Evolutionary conservation across 2,329 filamentous ascomycete species (phyloP), one percentile per base, ranked within the genome.

Genomic region (Claviceps cyperi): DNA sequence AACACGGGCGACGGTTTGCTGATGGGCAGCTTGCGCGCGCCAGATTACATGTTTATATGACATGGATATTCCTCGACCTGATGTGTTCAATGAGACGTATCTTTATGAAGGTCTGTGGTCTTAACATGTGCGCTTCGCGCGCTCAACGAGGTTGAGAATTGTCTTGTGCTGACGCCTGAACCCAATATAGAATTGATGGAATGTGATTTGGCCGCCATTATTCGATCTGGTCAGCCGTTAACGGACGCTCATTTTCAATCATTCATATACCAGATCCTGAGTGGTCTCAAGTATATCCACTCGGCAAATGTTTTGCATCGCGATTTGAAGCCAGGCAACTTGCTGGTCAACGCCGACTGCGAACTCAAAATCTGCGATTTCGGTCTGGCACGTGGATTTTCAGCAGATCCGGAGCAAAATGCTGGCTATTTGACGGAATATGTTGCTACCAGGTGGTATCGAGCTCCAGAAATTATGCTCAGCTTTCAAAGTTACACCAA

Each of bases 401-500:
- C 90, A 3, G 83, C 95, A 62, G 91, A 97, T 58, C 92, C 92
- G 1, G 88, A 98, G 67, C 91, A 98, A 71, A 97, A 97, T 65
- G 92, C 92, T 17, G 92, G 92, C 21, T 98, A 97, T 70, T 97
- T 98, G 92, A 98, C 92, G 11, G 92, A 98, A 70, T 98, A 98
- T 63, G 92, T 98, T 50, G 92, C 92, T 47, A 98, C 92, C 48
- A 80, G 92, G 72, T 98, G 92, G 92, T 98, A 81, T 62, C 75
- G 77, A 70, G 92, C 92, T 3, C 92, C 92, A 5, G 92, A 98
- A 69, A 98, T 98, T 60, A 98, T 98, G 92, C 74, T 98, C 68
- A 96, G 89, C 74, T 98, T 98, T 80, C 91, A 97, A 70, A 96
- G 89, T 73, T 98, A 98, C 70, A 98, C 92, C 62, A 98, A 98